Base-by-base conservation (phyloP, 116 monocot genomes). In the Phalaenopsis hybrid region DNA sequence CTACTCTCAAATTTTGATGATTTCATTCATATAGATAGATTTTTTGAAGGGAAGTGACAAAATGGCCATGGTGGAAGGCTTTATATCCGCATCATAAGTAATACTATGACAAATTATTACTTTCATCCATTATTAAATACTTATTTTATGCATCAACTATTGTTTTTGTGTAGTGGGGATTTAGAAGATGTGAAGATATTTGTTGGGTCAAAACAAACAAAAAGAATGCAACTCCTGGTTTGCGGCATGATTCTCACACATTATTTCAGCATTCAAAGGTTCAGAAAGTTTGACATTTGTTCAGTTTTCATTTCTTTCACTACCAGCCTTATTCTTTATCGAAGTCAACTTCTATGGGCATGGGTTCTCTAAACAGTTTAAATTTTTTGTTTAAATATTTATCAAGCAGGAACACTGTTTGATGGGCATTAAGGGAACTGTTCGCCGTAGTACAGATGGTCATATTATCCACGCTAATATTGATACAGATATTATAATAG, bases 201-300 rank as follows among this genome's bases (percentile, higher is more conserved):
- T 99, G 99, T 72, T 99, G 99, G 99, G 93, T 99, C 52, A 99
- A 99, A 80, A 99, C 99, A 55, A 99, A 99, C 79, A 99, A 99
- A 81, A 89, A 79, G 75, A 99, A 89, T 92, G 92, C 95, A 55
- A 85, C 93, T 37, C 89, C 92, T 67, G 88, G 92, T 63, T 84
- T 98, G 46, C 87, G 95, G n/a, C 98, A 98, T 82, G 98, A 98
- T 89, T 98, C 98, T 75, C 93, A 86, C 78, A 98, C 98, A 75
- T 85, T 98, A 49, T 89, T 98, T 81, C 98, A 98, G 63, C 98
- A 92, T 84, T 90, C 98, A 58, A 98, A 98, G 93, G 98, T 93
- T 83, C n/a, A 78, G 50, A n/a, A 79, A 43, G 34, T 18, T 59
- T 63, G 20, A 4, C 45, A 61, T 84, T 6, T 74, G 16, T 45